These are phyloP conservation scores for Eragrostis nindensis DNA, from an alignment of 176 grass and related monocot genomes.

Conservation along the genomic window DNA sequence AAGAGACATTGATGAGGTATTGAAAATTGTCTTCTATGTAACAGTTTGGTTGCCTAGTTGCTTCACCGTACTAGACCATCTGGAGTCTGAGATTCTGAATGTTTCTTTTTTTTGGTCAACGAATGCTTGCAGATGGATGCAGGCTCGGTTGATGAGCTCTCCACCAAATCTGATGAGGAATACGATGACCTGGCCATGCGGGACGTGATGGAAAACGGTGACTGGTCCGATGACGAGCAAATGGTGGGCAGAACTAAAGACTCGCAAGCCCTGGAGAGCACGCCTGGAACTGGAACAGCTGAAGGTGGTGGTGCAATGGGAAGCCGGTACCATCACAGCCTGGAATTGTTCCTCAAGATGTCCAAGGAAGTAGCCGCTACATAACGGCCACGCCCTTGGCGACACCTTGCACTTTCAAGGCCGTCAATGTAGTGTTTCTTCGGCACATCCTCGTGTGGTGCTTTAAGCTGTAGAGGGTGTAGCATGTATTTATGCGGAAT, in stretches of 20 bases:
- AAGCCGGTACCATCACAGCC: conserved; percentile 42
- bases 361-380: conserved; percentile 33
- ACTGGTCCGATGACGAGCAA: conserved; percentile 57
- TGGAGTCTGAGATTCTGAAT: background rate
- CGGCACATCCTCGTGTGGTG: background rate
- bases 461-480: background rate
- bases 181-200: conserved; percentile 81
- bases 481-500: background rate
- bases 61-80: background rate
- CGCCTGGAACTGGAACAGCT: background rate
- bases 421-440: background rate
- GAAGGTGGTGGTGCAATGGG: background rate
- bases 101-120: background rate
- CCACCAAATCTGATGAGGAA: conserved; percentile 82
- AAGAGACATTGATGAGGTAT: conserved; percentile 60
- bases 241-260: conserved; percentile 7
- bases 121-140: conserved; percentile 63
- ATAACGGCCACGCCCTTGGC: background rate
- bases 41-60: background rate
- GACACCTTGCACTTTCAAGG: background rate
- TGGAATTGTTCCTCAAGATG: conserved; percentile 63
- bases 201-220: conserved; percentile 52
- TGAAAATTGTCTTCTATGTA: background rate
- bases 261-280: background rate
- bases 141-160: conserved; percentile 87